Conservation (phyloP, 345 rosid genomes). For the Rhodamnia argentea region DNA sequence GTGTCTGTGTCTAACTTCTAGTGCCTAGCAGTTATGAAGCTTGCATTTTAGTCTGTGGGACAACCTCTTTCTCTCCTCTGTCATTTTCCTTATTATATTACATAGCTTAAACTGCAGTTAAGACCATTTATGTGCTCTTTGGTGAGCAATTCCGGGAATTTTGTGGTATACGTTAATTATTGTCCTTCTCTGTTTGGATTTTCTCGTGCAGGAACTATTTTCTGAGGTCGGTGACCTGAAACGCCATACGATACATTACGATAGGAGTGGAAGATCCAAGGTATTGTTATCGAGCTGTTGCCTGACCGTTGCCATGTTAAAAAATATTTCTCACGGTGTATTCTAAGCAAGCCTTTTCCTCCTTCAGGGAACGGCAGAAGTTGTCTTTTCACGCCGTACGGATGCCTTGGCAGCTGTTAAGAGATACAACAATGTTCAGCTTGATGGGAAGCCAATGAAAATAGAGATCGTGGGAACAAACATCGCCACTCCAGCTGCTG, state of each 20-base stretch:
- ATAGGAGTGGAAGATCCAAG: slow-evolving; percentile 96
- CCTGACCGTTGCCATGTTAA: slow-evolving; percentile 17
- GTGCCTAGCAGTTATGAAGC: background rate
- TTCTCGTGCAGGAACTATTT: slow-evolving; percentile 51
- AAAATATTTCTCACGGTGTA: slow-evolving; percentile 5
- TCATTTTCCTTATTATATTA: background rate
- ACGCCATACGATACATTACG: slow-evolving; percentile 71
- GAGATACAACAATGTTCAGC: slow-evolving; percentile 90
- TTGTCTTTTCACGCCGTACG: slow-evolving; percentile 57
- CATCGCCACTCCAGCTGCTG: slow-evolving; percentile 34
- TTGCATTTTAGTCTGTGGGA: background rate
- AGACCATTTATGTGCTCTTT: background rate
- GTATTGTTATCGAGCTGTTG: slow-evolving; percentile 38
- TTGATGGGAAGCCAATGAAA: slow-evolving; percentile 94
- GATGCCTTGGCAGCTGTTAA: slow-evolving; percentile 86
- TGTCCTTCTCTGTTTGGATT: background rate
- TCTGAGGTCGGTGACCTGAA: slow-evolving; percentile 93
- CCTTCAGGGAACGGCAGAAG: slow-evolving; percentile 91
- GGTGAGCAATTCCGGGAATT: background rate
- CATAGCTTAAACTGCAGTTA: background rate
- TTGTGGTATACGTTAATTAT: background rate
- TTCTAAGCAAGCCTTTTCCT: slow-evolving; percentile 22
- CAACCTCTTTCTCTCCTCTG: background rate
- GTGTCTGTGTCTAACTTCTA: background rate
- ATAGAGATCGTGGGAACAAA: slow-evolving; percentile 83